Evolutionary conservation across 2,329 filamentous ascomycete genomes (phyloP), one percentile per base, ranked within the genome.

Genomic region (Myriosclerotinia scirpicola): DNA sequence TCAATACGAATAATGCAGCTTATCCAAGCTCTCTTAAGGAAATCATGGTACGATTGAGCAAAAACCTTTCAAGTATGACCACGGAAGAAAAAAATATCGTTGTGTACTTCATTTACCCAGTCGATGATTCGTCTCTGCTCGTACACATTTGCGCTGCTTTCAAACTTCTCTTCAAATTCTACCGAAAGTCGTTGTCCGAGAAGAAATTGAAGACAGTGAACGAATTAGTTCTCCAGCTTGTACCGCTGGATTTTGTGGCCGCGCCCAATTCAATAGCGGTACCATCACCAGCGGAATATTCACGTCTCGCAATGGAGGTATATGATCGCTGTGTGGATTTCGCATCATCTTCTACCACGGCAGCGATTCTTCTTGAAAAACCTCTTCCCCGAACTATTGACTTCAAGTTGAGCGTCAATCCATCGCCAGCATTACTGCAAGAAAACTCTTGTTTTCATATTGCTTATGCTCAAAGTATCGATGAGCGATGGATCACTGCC

Each of bases 371-470:
- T 67, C 81, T 96, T 1, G 91, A 93, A 74, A 85, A 88, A 70
- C 81, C 86, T 0, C 79, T 90, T 5, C 90, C 91, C 14, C 86
- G 89, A 36, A 83, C 82, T 38, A 90, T 96, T 63, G 90, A 91
- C 60, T 95, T 96, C 78, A 90, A 91, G 75, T 79, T 93, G 2
- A 83, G 81, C 1, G 78, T 85, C 0, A 86, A 85, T 17, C 89
- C 90, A 2, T 91, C 90, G 0, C 84, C 87, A 22, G 90, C 92
- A 22, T 80, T 94, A 7, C 81, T 95, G 64, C 86, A 90, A 65
- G 91, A 95, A 75, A 92, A 93, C 70, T 90, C 87, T 0, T 90
- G 90, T 73, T 86, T 96, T 40, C 92, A 96, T 75, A 80, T 96
- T 54, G 90, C 89, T 1, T 96, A 96, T 73, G 86, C 90, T 2